Base-by-base conservation (phyloP, 2,329 filamentous ascomycete species). In the Periconia sp. region DNA sequence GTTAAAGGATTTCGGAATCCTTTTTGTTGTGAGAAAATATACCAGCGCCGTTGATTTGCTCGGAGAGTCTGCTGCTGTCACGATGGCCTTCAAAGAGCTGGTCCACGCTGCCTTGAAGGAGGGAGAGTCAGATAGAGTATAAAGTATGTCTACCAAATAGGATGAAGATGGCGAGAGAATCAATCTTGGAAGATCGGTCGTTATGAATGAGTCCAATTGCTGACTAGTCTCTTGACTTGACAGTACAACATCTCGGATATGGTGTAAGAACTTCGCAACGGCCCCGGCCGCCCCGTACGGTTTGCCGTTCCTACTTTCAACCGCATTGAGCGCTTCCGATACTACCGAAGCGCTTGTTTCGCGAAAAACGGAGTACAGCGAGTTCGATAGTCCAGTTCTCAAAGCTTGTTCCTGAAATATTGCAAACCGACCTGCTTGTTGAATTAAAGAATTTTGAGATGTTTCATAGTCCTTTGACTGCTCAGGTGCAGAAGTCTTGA, bases 401-500 rank as follows among this genome's bases (percentile, higher is more conserved):
- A 64, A 34, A 3, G 48, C 48, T 34, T 58, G 46, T 15, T 52
- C 51, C 52, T 57, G 69, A 2, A 79, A 71, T 47, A 88, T 86
- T 72, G 89, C 66, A 57, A 72, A 89, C 1, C 88, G 84, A 32
- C 78, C 75, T 0, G 85, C 85, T 56, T 87, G 81, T 5, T 84
- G 77, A 8, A 82, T 81, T 18, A 95, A 78, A 28, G 76, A 75
- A 36, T 82, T 78, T 63, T 96, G 90, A 0, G 89, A 95, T 29
- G 78, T 77, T 18, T 81, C 78, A 54, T 88, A 88, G 13, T 90
- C 87, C 49, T 86, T 86, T 0, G 90, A 91, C 42, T 92, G 84
- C 61, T 92, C 90, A 1, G 92, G 90, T 4, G 89, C 78, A 0
- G 90, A 95, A 5, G 82, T 81, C 40, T 84, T 85, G 43, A 96